Conservation (phyloP, 2,329 filamentous ascomycete genomes). For the Alternaria burnsii region DNA sequence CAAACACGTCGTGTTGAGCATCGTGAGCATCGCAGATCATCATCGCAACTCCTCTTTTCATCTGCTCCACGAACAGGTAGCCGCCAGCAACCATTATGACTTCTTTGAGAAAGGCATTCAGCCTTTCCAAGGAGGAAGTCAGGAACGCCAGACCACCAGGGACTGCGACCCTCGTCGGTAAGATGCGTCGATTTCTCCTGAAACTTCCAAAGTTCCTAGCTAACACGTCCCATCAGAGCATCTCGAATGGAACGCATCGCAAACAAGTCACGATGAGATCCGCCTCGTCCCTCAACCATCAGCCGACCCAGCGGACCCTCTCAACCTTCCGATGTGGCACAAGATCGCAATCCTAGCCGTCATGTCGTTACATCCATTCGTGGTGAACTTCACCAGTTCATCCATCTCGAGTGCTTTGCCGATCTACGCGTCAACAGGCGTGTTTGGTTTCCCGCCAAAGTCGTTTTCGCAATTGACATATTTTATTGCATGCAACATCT, state of each 20-base stretch:
- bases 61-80: neutral
- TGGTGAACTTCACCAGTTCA: constrained; percentile 50
- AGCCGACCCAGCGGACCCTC: constrained; percentile 51
- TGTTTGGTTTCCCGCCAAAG: constrained; percentile 42
- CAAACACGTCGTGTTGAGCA: neutral
- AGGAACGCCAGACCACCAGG: constrained; percentile 51
- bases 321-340: constrained; percentile 51
- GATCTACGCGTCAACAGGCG: constrained; percentile 43
- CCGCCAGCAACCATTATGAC: constrained; percentile 36
- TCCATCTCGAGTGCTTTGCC: constrained; percentile 50
- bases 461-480: constrained; percentile 46
- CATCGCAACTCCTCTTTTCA: too few species aligned
- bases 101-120: constrained; percentile 47
- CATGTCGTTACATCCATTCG: constrained; percentile 52
- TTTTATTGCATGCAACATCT: constrained; percentile 50
- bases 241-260: constrained; percentile 41
- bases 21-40: neutral
- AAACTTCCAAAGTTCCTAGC: neutral
- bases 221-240: constrained; percentile 32
- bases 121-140: constrained; percentile 52
- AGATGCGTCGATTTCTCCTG: neutral
- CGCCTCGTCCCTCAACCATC: constrained; percentile 53
- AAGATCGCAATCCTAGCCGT: constrained; percentile 47
- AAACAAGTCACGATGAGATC: constrained; percentile 45
- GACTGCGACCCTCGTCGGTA: constrained; percentile 52